These are phyloP conservation scores for Aspergillus thermomutatus DNA, from an alignment of 2,329 filamentous ascomycete species.

Conservation along the genomic window DNA sequence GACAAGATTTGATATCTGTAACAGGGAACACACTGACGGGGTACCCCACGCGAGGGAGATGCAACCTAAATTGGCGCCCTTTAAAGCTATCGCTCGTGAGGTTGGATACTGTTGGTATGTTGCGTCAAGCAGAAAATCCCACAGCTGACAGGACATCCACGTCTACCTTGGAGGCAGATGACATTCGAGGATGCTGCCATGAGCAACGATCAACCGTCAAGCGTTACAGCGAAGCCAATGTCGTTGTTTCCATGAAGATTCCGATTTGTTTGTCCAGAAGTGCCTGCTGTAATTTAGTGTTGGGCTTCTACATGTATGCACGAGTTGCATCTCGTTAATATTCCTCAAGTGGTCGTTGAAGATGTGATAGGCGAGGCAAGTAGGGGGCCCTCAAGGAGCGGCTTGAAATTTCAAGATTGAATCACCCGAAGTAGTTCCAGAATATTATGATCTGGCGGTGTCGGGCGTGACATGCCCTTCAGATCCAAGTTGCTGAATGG, in stretches of 20 bases:
- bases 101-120: neutral
- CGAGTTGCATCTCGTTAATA: slow-evolving; percentile 19
- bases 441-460: slow-evolving; percentile 16
- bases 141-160: neutral
- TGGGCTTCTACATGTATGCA: slow-evolving; percentile 23
- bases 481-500: neutral
- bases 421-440: slow-evolving; percentile 2
- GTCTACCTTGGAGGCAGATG: neutral
- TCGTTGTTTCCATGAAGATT: slow-evolving; percentile 5
- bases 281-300: slow-evolving; percentile 6
- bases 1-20: neutral
- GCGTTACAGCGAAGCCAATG: slow-evolving; percentile 4
- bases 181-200: neutral
- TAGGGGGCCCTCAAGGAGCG: neutral
- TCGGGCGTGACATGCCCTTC: slow-evolving; percentile 3
- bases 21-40: neutral
- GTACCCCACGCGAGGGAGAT: neutral
- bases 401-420: slow-evolving; percentile 3
- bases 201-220: neutral
- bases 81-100: neutral
- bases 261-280: slow-evolving; percentile 2
- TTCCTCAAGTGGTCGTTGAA: slow-evolving; percentile 10
- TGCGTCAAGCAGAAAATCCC: neutral
- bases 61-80: neutral
- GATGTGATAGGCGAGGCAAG: slow-evolving; percentile 2